These are phyloP conservation scores for Polygonum aviculare DNA, from an alignment of 148 eudicot species.

Conservation along the genomic window DNA sequence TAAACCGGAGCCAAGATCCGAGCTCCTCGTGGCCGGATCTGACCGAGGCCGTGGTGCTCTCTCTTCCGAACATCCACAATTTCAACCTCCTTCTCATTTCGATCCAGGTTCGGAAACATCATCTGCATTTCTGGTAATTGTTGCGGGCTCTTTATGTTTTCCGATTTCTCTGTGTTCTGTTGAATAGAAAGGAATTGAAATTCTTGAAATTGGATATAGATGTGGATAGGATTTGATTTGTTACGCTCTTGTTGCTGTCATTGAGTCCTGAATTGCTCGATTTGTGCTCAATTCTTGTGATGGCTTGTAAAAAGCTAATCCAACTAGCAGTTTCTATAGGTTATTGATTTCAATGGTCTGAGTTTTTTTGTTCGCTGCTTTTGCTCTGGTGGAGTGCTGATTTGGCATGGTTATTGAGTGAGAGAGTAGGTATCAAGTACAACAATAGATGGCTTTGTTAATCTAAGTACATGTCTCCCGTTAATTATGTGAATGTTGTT, in stretches of 20 bases:
- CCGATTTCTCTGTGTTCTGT: neutral
- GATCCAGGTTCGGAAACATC: no score
- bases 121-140: neutral
- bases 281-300: neutral
- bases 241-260: neutral
- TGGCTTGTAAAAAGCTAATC: neutral
- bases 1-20: no score
- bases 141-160: neutral
- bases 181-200: neutral
- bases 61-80: no score
- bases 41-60: no score
- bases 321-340: neutral
- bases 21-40: no score
- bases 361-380: neutral
- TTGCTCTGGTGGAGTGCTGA: slow-evolving; percentile 3
- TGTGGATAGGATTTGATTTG: neutral
- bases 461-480: neutral
- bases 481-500: neutral
- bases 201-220: neutral
- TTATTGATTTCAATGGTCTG: neutral
- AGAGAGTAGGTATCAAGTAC: neutral
- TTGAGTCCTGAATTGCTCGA: neutral
- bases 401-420: neutral
- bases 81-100: no score
- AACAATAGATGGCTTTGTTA: neutral